These are phyloP conservation scores for Candida nanaspora DNA, from an alignment of 805 yeast genomes.

Conservation along the genomic window DNA sequence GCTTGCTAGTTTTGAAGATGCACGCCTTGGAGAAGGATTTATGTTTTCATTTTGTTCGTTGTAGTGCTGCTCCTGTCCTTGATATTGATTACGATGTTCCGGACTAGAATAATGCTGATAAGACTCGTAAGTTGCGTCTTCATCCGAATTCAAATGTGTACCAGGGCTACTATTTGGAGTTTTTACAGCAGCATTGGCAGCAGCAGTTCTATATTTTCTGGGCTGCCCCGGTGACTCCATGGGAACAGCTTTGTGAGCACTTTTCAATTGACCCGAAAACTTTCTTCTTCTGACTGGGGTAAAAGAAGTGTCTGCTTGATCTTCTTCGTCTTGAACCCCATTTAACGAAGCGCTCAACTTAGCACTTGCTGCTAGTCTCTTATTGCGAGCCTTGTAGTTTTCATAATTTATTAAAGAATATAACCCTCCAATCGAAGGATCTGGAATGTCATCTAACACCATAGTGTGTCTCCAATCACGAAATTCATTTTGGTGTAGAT, in stretches of 20 bases:
- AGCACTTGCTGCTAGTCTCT: constrained; percentile 30
- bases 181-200: constrained; percentile 7
- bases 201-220: constrained; percentile 49
- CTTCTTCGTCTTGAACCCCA: constrained; percentile 20
- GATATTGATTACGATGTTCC: background rate
- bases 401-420: constrained; percentile 57
- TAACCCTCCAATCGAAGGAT: constrained; percentile 60
- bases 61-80: background rate
- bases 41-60: background rate
- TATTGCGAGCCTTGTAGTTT: constrained; percentile 49
- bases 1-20: background rate
- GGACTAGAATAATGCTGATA: constrained; percentile 18
- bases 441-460: constrained; percentile 66
- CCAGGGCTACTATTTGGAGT: background rate
- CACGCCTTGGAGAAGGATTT: background rate
- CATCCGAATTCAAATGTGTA: constrained; percentile 26
- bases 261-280: constrained; percentile 60
- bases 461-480: constrained; percentile 94
- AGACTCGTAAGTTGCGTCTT: constrained; percentile 24
- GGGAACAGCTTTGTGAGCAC: constrained; percentile 73
- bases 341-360: constrained; percentile 15
- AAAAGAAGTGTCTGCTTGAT: constrained; percentile 39
- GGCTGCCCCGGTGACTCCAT: constrained; percentile 96
- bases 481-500: constrained; percentile 91
- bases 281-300: constrained; percentile 73